These are phyloP conservation scores for Infundibulicybe gibba DNA, from an alignment of 768 basidiomycete genomes.

Conservation along the genomic window DNA sequence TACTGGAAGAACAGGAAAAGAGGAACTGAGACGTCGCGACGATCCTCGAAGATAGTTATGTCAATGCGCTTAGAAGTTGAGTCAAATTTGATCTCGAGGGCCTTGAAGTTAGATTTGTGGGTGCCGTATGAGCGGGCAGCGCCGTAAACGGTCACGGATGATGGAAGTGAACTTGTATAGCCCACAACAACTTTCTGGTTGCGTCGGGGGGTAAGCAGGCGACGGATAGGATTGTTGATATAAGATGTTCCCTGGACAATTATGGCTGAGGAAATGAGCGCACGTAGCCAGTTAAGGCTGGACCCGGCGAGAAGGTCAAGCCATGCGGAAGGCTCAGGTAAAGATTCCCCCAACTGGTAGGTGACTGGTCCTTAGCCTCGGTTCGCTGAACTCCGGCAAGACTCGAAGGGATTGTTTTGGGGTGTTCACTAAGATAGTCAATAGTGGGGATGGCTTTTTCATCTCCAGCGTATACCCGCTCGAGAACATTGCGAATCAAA, in stretches of 20 bases:
- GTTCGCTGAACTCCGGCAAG: constrained; percentile 39
- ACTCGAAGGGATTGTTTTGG: constrained; percentile 26
- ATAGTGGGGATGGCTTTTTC: constrained; percentile 68
- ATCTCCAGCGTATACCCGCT: constrained; percentile 77
- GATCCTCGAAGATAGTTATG: constrained; percentile 82
- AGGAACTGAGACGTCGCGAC: constrained; percentile 70
- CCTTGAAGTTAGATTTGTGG: constrained; percentile 78
- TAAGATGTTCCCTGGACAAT: constrained; percentile 86
- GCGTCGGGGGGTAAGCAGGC: constrained; percentile 78
- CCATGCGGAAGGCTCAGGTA: constrained; percentile 73
- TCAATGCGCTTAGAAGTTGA: constrained; percentile 52
- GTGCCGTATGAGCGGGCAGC: constrained; percentile 75
- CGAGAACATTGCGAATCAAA: constrained; percentile 77
- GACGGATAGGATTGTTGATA: constrained; percentile 85
- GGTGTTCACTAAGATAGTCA: constrained; percentile 71
- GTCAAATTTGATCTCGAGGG: constrained; percentile 68
- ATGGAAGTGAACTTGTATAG: constrained; percentile 39
- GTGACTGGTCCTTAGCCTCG: constrained; percentile 39
- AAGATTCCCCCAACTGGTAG: constrained; percentile 43
- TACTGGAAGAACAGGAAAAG: constrained; percentile 82
- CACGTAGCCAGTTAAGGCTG: constrained; percentile 82
- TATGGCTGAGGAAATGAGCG: constrained; percentile 75
- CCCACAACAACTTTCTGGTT: constrained; percentile 75
- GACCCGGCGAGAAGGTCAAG: constrained; percentile 80
- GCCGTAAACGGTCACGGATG: constrained; percentile 68